phyloP scores from a whole-genome alignment of 805 yeast genomes.

The Scheffersomyces ergatensis region DNA sequence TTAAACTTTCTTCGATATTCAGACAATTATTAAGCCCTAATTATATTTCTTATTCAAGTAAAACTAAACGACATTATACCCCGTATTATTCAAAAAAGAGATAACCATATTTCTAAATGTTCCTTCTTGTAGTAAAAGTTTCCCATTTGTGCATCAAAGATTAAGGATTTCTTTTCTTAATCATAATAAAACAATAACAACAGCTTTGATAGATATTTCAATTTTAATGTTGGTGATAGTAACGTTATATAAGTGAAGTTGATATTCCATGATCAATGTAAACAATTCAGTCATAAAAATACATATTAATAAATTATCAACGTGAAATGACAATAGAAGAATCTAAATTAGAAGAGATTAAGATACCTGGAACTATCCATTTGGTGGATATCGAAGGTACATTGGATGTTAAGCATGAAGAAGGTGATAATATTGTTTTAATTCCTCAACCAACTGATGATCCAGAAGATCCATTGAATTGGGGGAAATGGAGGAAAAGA shows the following conservation, averaged over 20 bases:
- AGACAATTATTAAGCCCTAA: not conserved
- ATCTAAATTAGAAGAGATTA: conserved; percentile 3
- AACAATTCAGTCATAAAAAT: not conserved
- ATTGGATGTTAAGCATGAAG: conserved; percentile 23
- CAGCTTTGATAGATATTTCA: not conserved
- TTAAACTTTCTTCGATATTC: not conserved
- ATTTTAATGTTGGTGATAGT: not conserved
- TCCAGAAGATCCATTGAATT: conserved; percentile 33
- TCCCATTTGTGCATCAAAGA: not conserved
- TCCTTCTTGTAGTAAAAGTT: not conserved
- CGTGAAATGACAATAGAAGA: not conserved
- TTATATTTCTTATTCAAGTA: not conserved
- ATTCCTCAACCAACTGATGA: conserved; percentile 32
- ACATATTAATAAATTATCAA: not conserved
- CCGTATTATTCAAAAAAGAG: not conserved
- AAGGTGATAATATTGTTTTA: conserved; percentile 22
- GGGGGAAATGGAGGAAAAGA: conserved; percentile 25
- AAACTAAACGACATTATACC: not conserved
- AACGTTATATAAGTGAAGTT: not conserved
- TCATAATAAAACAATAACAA: not conserved
- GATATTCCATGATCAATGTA: not conserved
- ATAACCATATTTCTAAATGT: not conserved
- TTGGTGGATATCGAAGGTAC: conserved; percentile 43
- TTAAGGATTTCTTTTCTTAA: not conserved
- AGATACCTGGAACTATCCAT: conserved; percentile 49